A percentile compares a stretch with the other conserved stretches of the same genome.
phyloP scores from a whole-genome alignment of 148 eudicot species.

The Arctostaphylos glauca region DNA sequence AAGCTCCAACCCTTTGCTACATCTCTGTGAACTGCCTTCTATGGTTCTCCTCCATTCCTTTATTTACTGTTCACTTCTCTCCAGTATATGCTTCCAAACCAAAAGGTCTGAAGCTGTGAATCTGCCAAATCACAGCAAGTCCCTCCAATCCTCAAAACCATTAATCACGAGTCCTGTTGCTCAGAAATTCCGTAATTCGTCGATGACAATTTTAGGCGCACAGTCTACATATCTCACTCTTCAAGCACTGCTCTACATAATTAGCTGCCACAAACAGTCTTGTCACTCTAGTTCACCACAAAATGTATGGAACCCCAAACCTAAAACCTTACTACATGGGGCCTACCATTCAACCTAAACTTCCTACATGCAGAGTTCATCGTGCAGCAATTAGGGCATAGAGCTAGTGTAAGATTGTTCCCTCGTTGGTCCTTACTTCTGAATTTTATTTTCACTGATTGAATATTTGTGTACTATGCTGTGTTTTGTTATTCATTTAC shows the following conservation, averaged over 20 bases:
- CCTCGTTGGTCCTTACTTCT: neutral
- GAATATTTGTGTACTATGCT: neutral
- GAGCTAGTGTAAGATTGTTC: neutral
- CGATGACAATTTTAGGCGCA: neutral
- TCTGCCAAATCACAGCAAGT: neutral
- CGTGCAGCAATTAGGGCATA: neutral
- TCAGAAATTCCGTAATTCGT: neutral
- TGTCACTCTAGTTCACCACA: neutral
- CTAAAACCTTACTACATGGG: neutral
- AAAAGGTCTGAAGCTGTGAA: neutral
- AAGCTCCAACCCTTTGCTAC: neutral
- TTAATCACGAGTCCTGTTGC: neutral
- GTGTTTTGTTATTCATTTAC: neutral
- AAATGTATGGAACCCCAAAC: neutral
- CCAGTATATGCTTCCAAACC: neutral
- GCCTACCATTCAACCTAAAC: neutral
- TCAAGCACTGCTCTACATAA: neutral
- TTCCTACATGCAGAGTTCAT: neutral
- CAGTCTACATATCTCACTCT: neutral
- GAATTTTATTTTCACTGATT: neutral
- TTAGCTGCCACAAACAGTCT: neutral
- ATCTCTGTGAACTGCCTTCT: neutral
- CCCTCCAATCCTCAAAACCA: conserved; percentile 1
- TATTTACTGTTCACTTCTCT: neutral
- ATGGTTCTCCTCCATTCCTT: neutral